phyloP scores from a whole-genome alignment of 1,139 yeast genomes.

The Kluyveromyces marxianus region DNA sequence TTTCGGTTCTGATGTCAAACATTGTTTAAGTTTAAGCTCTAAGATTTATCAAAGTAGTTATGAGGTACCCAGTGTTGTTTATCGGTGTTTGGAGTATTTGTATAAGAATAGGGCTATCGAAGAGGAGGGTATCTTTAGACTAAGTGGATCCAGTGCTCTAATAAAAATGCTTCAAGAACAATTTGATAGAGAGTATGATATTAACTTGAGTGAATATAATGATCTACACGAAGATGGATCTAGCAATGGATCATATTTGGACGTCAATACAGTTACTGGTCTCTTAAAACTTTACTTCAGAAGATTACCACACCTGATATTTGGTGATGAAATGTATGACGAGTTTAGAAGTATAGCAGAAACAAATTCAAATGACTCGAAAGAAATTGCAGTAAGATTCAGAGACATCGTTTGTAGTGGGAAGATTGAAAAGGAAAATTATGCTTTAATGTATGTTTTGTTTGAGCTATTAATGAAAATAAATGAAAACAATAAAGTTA shows the following conservation, averaged over 20 bases:
- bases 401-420: slow-evolving; percentile 27
- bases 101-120: slow-evolving; percentile 61
- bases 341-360: slow-evolving; percentile 34
- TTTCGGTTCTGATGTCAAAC: slow-evolving; percentile 60
- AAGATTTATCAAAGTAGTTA: slow-evolving; percentile 38
- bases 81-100: slow-evolving; percentile 66
- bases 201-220: slow-evolving; percentile 45
- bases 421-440: slow-evolving; percentile 43
- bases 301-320: slow-evolving; percentile 58
- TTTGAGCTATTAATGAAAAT: slow-evolving; percentile 63
- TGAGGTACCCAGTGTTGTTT: slow-evolving; percentile 68
- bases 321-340: slow-evolving; percentile 44
- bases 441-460: slow-evolving; percentile 55
- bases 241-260: slow-evolving; percentile 27
- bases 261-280: slow-evolving; percentile 75
- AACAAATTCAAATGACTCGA: slow-evolving; percentile 25
- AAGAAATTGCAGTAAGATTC: slow-evolving; percentile 29
- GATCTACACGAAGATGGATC: slow-evolving; percentile 7
- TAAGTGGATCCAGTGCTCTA: slow-evolving; percentile 81
- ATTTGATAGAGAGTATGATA: slow-evolving; percentile 59
- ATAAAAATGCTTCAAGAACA: slow-evolving; percentile 65
- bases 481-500: slow-evolving; percentile 51
- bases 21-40: slow-evolving; percentile 45
- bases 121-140: slow-evolving; percentile 86
- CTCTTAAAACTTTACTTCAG: slow-evolving; percentile 66